Conservation (phyloP, 805 yeast species). For the Candida krabiensis region DNA sequence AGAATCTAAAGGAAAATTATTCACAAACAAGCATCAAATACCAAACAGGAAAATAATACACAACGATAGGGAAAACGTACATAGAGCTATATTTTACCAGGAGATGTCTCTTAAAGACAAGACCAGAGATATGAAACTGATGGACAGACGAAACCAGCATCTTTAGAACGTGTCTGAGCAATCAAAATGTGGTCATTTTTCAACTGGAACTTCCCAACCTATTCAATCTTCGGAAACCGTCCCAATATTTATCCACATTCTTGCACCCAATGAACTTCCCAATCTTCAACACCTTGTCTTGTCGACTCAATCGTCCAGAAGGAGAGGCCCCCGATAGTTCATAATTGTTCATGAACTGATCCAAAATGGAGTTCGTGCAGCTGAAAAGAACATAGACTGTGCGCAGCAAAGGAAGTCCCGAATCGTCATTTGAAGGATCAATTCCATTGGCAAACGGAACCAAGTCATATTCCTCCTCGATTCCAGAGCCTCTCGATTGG, state of each 20-base stretch:
- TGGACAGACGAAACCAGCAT: no score
- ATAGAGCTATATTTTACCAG: no score
- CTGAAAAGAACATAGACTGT: slow-evolving; percentile 27
- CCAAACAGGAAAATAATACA: background rate
- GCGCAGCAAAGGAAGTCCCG: slow-evolving; percentile 25
- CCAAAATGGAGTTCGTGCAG: slow-evolving; percentile 19
- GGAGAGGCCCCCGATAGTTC: slow-evolving; percentile 12
- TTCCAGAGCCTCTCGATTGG: slow-evolving; percentile 29
- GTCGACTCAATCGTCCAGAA: slow-evolving; percentile 13
- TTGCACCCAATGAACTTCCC: slow-evolving; percentile 32
- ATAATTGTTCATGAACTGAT: slow-evolving; percentile 21
- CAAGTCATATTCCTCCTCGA: slow-evolving; percentile 29
- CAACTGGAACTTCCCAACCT: background rate
- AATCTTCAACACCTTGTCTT: slow-evolving; percentile 25
- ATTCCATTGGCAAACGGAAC: slow-evolving; percentile 28
- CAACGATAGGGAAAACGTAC: background rate
- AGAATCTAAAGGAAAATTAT: no score
- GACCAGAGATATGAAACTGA: no score
- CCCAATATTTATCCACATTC: slow-evolving; percentile 33
- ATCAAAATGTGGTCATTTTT: background rate
- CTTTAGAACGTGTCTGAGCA: background rate
- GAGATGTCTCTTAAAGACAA: no score
- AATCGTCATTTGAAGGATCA: slow-evolving; percentile 23
- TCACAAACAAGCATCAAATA: no score
- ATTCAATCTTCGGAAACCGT: slow-evolving; percentile 15